Percentiles rank a stretch among this genome's conserved stretches.
Evolutionary conservation across 345 rosid species (phyloP).

Genomic region (Pugionium dolabratum): DNA sequence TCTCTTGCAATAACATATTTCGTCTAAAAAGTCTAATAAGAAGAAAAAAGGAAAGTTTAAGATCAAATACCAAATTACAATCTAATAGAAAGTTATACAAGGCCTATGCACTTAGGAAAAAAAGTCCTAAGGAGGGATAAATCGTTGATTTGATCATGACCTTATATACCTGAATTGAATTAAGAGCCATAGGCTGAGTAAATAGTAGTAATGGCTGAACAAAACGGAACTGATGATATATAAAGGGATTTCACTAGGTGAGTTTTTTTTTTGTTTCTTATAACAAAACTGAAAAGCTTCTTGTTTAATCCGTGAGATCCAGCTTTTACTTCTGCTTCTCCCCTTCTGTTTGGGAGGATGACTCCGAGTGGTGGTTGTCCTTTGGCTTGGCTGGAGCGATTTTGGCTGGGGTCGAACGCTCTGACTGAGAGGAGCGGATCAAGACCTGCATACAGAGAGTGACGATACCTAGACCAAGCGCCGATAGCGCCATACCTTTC

Average conservation of each 20-base stretch:
- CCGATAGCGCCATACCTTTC: slow-evolving; percentile 69
- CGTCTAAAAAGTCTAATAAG: not conserved
- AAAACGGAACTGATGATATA: slow-evolving; percentile 24
- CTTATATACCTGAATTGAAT: slow-evolving; percentile 34
- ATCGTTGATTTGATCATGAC: slow-evolving; percentile 36
- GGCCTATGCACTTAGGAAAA: slow-evolving; percentile 24
- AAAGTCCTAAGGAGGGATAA: slow-evolving; percentile 36
- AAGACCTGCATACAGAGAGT: slow-evolving; percentile 79
- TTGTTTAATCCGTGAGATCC: slow-evolving; percentile 18
- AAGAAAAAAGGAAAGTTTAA: not conserved
- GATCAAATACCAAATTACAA: slow-evolving; percentile 25
- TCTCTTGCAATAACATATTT: not conserved
- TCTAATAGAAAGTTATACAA: slow-evolving; percentile 35
- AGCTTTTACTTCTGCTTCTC: slow-evolving; percentile 47
- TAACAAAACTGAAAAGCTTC: slow-evolving; percentile 36
- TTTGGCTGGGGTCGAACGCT: slow-evolving; percentile 80
- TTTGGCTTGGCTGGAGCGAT: slow-evolving; percentile 64
- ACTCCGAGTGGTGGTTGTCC: slow-evolving; percentile 30
- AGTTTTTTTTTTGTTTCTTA: slow-evolving; percentile 15
- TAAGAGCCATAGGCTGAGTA: slow-evolving; percentile 19
- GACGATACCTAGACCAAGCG: slow-evolving; percentile 52
- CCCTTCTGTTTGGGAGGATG: slow-evolving; percentile 37
- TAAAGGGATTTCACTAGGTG: slow-evolving; percentile 16
- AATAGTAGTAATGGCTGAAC: slow-evolving; percentile 14
- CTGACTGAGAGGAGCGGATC: slow-evolving; percentile 80